A percentile compares a stretch with the other conserved stretches of the same genome.
phyloP scores from a whole-genome alignment of 768 basidiomycete species.

The Sporobolomyces phaffii region DNA sequence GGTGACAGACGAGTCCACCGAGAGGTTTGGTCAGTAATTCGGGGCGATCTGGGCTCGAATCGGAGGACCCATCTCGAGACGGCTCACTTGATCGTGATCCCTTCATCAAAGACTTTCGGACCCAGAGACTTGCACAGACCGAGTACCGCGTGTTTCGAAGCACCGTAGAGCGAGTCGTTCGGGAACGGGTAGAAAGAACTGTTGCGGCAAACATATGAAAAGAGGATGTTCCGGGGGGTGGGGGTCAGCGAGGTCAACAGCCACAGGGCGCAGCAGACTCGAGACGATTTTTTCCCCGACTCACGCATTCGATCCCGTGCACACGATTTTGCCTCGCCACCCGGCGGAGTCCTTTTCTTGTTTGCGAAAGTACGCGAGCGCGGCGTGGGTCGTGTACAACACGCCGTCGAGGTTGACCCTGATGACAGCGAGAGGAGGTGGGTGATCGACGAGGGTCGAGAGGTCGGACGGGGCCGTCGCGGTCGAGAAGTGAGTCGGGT shows the following conservation, averaged over 20 bases:
- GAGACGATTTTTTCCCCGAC: background rate
- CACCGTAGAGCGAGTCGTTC: constrained; percentile 30
- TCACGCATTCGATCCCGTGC: constrained; percentile 36
- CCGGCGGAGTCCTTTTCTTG: constrained; percentile 26
- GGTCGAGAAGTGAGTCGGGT: constrained; percentile 31
- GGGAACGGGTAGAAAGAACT: constrained; percentile 35
- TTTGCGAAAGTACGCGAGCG: constrained; percentile 29
- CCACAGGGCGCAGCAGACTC: background rate
- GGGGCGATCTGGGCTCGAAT: too few species aligned
- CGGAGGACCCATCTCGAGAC: too few species aligned
- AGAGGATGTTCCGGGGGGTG: background rate
- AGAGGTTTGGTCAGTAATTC: too few species aligned
- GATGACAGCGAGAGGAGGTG: constrained; percentile 21
- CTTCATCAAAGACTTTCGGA: constrained; percentile 26
- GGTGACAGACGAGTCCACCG: background rate
- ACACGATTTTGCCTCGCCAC: constrained; percentile 37
- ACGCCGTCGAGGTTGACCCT: constrained; percentile 34
- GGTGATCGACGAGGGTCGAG: constrained; percentile 7
- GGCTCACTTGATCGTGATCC: constrained; percentile 36
- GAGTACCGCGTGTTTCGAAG: constrained; percentile 21
- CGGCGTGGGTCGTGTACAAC: constrained; percentile 16
- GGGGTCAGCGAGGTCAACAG: background rate
- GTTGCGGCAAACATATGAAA: background rate
- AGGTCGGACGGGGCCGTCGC: constrained; percentile 10
- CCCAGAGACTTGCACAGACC: constrained; percentile 20